These are phyloP conservation scores for Trametes sanguinea DNA, from an alignment of 768 basidiomycete genomes.

Conservation along the genomic window DNA sequence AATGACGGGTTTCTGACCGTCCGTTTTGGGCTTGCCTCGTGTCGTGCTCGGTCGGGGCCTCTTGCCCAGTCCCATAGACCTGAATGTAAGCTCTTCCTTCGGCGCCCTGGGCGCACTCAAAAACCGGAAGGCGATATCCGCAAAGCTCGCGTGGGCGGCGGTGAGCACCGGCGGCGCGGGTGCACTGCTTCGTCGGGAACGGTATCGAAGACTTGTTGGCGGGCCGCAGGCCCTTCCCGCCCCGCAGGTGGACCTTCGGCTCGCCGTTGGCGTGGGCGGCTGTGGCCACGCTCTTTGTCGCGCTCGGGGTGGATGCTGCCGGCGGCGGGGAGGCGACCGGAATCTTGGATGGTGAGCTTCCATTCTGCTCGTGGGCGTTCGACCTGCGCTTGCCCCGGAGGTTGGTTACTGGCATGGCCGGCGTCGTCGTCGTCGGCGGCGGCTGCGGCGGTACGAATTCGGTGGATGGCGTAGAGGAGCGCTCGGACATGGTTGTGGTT, in stretches of 20 bases:
- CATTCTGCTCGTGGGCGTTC: conserved; percentile 16
- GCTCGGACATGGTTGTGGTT: conserved; percentile 9
- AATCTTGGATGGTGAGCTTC: conserved; percentile 3
- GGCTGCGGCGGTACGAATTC: neutral
- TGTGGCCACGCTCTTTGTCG: neutral
- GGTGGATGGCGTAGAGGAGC: conserved; percentile 1
- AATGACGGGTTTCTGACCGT: neutral
- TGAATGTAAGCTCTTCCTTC: neutral
- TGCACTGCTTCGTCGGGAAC: conserved; percentile 16
- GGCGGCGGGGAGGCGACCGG: conserved; percentile 8
- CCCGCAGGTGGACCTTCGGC: neutral
- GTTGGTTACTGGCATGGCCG: conserved; percentile 13
- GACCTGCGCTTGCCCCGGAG: conserved; percentile 15
- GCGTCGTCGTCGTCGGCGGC: neutral
- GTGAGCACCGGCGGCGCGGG: conserved; percentile 12
- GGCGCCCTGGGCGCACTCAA: neutral
- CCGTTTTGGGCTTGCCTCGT: conserved; percentile 1
- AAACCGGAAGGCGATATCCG: conserved; percentile 1
- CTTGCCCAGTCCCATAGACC: neutral
- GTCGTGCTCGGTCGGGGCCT: conserved; percentile 6
- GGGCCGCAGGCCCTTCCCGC: conserved; percentile 1
- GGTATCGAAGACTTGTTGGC: conserved; percentile 6
- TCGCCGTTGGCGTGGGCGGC: neutral
- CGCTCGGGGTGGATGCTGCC: neutral
- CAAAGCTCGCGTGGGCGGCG: conserved; percentile 11